Base-by-base conservation (phyloP, 108 stramenopile genomes). In the Heterococcus sp. region DNA sequence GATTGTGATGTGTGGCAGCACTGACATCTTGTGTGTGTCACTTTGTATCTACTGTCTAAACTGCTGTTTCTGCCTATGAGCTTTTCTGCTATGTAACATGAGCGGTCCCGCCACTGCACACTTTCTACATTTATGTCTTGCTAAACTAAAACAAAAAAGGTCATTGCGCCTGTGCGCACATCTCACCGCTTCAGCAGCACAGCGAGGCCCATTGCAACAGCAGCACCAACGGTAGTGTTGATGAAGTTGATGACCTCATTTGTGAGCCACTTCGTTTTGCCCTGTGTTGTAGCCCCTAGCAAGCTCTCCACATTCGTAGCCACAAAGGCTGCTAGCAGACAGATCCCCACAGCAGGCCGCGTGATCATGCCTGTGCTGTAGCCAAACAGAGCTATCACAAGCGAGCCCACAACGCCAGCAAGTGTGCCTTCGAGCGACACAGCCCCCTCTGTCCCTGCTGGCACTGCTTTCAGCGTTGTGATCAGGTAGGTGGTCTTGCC, bases 191-290 rank as follows among this genome's bases (percentile, higher is more conserved):
- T 8, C 46, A 58, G 8, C 46, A 58, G 21, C 46, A 21, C 46
- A 8, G 14, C 8, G 14, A 85, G 66, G 0, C 69, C 81, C 26
- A 97, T 93, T 0, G 93, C 93, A 65, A 95, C 66, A 26, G 37
- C 81, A 0, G 94, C 94, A 21, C 95, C 95, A 69, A 97, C 91
- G 65, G 93, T 68, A 5, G 95, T 97, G 83, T 95, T 95, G 75
- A 97, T 75, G 69, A 95, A 93, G 79, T 97, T 97, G 34, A 97
- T 39, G 30, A 95, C 94, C 84, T 97, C 95, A 79, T 95, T 97
- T 0, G 93, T 93, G 80, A 94, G 91, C 94, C 93, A 97, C 65
- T 80, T 73, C 4, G 86, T 86, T 64, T 90, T 75, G 28, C 90
- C 93, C 85, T 96, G 96, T 68, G 95, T 73, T 0, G 92, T 94